Base-by-base conservation (phyloP, 2,329 filamentous ascomycete genomes). In the Trichoderma pleuroti region DNA sequence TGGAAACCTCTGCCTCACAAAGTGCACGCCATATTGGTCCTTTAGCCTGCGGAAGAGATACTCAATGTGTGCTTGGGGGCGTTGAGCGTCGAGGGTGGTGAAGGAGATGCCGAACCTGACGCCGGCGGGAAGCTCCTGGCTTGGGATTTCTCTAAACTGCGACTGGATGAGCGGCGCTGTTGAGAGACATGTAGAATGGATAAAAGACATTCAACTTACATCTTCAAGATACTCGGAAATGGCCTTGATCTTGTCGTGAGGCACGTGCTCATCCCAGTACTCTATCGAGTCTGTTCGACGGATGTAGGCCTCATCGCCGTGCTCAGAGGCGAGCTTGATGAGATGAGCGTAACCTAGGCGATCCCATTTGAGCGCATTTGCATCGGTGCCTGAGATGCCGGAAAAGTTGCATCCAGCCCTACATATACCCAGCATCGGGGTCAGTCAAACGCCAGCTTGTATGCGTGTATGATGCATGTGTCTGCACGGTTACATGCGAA, bases 331-430 rank as follows among this genome's bases (percentile, higher is more conserved):
- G 5, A 83, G 72, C 57, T 76, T 75, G 1, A 72, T 75, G n/a
- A 84, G 75, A 61, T 82, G 76, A 16, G 76, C 74, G 56, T 84
- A 84, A 0, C 82, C 82, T 3, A 78, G 67, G 1, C 76, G 77
- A 66, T 84, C 83, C 82, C 82, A 84, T 32, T 78, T 79, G 54
- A 84, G 71, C 0, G 82, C 82, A 61, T 84, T 83, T 21, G 75
- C 72, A 63, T 84, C 81, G 16, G 73, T 79, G 26, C 82, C 81
- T 0, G 82, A 83, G 57, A 84, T 81, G 49, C 80, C 81, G 0
- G 82, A 84, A 72, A 83, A 83, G 72, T 84, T 84, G 71, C 80
- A 82, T 3, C 82, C 82, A 11, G 82, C 82, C 80, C 81, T 79
- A 30, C 5, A 34, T 12, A 5, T 52, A 1, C 5, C 32, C 46